Evolutionary conservation across 768 basidiomycete species (phyloP).

Genomic region (Pholiota molesta): DNA sequence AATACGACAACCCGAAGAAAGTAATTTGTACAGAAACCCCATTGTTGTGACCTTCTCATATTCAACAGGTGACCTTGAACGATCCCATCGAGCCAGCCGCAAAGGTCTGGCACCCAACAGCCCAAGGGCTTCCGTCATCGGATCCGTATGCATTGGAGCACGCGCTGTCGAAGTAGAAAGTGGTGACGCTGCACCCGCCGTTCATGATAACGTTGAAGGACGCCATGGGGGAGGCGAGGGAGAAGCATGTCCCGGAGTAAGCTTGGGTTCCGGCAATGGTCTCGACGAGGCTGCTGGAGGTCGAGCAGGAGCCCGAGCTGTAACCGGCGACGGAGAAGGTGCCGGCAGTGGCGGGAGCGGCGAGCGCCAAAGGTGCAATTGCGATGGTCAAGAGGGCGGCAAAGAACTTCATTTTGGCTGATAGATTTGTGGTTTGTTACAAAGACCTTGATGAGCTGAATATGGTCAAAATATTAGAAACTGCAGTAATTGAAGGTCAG

Average conservation of each 20-base stretch:
- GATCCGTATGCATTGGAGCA: not conserved
- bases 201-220: not conserved
- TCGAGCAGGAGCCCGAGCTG: not conserved
- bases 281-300: conserved; percentile 6
- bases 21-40: too few relatives aligned
- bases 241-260: not conserved
- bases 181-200: not conserved
- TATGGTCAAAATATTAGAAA: too few relatives aligned
- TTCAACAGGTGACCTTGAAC: conserved; percentile 3
- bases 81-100: not conserved
- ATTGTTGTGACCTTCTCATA: too few relatives aligned
- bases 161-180: conserved; percentile 4
- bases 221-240: not conserved
- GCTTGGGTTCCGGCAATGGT: not conserved
- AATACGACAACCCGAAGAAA: too few relatives aligned
- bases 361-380: not conserved
- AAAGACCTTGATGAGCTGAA: not conserved
- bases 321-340: not conserved
- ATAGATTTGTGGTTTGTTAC: not conserved
- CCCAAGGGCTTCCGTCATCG: not conserved
- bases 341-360: not conserved
- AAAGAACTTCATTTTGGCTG: not conserved
- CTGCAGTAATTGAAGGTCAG: too few relatives aligned
- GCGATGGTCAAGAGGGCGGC: not conserved
- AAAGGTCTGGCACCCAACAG: conserved; percentile 4